Conservation (phyloP, 1,139 yeast species). For the Debaryomycetaceae sp. region DNA sequence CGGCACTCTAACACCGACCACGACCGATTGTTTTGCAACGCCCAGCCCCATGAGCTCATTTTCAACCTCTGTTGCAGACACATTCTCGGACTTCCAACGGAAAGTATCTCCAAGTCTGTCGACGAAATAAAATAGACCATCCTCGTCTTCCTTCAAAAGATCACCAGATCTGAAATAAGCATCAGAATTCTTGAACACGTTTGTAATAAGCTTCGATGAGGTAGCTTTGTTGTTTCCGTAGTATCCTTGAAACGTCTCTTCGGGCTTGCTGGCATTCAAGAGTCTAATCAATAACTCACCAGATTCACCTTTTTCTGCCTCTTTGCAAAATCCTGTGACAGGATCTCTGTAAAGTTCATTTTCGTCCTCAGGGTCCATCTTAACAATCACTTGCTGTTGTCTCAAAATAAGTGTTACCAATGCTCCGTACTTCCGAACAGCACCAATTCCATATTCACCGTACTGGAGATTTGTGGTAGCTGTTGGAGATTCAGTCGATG, state of each 20-base stretch:
- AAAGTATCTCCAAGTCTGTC: constrained; percentile 95
- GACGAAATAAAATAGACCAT: constrained; percentile 76
- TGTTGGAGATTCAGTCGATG: constrained; percentile 90
- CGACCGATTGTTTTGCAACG: constrained; percentile 65
- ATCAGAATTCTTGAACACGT: constrained; percentile 83
- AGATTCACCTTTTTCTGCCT: constrained; percentile 53
- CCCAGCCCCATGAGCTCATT: constrained; percentile 59
- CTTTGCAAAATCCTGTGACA: constrained; percentile 53
- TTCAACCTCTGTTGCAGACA: constrained; percentile 91
- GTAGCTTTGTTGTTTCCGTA: constrained; percentile 79
- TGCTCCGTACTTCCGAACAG: constrained; percentile 81
- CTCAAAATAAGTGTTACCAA: constrained; percentile 53
- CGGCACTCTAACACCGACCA: constrained; percentile 86
- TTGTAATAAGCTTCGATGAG: constrained; percentile 62
- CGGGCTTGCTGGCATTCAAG: constrained; percentile 57
- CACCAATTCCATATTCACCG: constrained; percentile 84
- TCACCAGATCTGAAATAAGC: constrained; percentile 93
- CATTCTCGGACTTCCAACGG: constrained; percentile 97
- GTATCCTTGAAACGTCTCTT: constrained; percentile 86
- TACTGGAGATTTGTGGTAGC: constrained; percentile 81
- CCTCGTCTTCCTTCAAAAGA: constrained; percentile 63
- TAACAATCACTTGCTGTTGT: constrained; percentile 60
- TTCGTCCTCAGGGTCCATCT: constrained; percentile 81
- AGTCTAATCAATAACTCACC: constrained; percentile 86
- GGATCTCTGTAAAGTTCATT: constrained; percentile 69